Base-by-base conservation (phyloP, 2,329 filamentous ascomycete species). In the Cladosporium oxysporum region DNA sequence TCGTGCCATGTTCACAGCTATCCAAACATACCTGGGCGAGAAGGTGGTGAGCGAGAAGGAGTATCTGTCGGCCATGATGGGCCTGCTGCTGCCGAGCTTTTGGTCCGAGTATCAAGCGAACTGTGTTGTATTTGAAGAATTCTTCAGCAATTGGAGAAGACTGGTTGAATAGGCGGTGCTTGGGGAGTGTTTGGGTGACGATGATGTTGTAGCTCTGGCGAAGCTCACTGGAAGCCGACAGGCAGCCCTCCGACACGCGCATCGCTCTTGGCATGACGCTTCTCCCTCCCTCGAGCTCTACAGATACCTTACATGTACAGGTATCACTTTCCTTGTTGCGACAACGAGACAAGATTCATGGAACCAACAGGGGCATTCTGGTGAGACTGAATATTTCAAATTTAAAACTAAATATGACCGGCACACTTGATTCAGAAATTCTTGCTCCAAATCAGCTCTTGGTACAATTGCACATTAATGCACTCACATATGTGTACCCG, bases 21-120 rank as follows among this genome's bases (percentile, higher is more conserved):
- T 61, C 14, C 28, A 68, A 70, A 77, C 88, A 82, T 89, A 96
- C 95, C 94, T 99, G 80, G 95, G 95, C 77, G 95, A 98, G 90
- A 99, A 99, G 71, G 95, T 99, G 71, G 95, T 99, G 79, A 99
- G 87, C 67, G 95, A 99, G 89, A 99, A 99, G 65, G 94, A 97
- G 83, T 99, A 99, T 85, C 95, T 88, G 83, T 99, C 95, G 77
- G 95, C 94, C 94, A 99, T 99, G 78, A 71, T 84, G 76, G 72
- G 71, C 72, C 69, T 66, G 29, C n/a, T 53, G 64, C 47, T 60
- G 49, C 29, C 28, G 28, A 23, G 21, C 21, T 21, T 41, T 21
- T 26, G 21, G 33, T 26, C 16, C 33, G 26, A 7, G 12, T 5
- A 18, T 35, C 31, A 41, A 58, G 28, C 52, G 28, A 14, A 33